A percentile compares a stretch with the other conserved stretches of the same genome.
Evolutionary conservation across 139 green algal genomes (phyloP).

Genomic region (Zygnema circumcarinatum): DNA sequence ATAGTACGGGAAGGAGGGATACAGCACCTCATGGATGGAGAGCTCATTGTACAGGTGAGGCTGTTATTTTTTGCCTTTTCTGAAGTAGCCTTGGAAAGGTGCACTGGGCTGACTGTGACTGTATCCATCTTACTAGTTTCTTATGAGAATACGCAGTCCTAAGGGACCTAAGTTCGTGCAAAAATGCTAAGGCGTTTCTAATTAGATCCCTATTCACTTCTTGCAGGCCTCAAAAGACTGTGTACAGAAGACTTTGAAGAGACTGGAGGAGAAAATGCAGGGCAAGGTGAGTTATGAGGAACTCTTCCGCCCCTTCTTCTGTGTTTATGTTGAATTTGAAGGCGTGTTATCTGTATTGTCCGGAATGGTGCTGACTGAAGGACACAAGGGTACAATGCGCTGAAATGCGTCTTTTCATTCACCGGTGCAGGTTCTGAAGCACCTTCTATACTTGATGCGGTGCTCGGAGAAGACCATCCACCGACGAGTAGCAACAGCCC

Average conservation of each 20-base stretch:
- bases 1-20: constrained; percentile 84
- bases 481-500: constrained; percentile 77
- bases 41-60: constrained; percentile 65
- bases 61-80: neutral
- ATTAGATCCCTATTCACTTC: no score
- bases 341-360: no score
- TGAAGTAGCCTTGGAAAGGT: constrained; percentile 72
- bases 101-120: constrained; percentile 63
- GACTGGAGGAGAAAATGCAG: constrained; percentile 87
- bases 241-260: constrained; percentile 94
- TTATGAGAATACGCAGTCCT: no score
- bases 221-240: constrained; percentile 86
- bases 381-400: no score
- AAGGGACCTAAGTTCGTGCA: no score
- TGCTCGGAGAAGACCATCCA: constrained; percentile 60
- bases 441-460: constrained; percentile 62
- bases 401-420: neutral
- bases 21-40: constrained; percentile 64
- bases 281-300: constrained; percentile 42
- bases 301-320: neutral
- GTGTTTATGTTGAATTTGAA: neutral
- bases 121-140: no score
- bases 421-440: constrained; percentile 51
- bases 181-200: no score
- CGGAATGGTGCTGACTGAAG: no score